These are phyloP conservation scores for Anaeromyces robustus DNA, from an alignment of 192 early-diverging fungal genomes.

Conservation along the genomic window DNA sequence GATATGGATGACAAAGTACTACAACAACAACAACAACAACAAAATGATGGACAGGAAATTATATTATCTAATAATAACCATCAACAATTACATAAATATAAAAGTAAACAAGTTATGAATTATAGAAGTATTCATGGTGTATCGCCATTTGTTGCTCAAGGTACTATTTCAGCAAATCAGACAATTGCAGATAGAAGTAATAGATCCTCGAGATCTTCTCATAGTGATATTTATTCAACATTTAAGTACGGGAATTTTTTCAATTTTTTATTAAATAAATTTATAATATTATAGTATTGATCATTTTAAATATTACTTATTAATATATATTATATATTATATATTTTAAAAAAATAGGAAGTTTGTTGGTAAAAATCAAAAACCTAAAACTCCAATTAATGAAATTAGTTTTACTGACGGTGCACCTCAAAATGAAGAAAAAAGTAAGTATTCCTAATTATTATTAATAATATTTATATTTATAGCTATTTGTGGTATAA, in stretches of 20 bases:
- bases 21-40: too few species aligned
- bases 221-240: background rate
- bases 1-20: background rate
- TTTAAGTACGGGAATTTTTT: too few species aligned
- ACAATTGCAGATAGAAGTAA: background rate
- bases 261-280: too few species aligned
- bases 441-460: background rate
- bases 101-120: background rate
- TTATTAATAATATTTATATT: too few species aligned
- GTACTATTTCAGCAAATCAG: background rate
- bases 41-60: background rate
- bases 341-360: background rate
- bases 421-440: background rate
- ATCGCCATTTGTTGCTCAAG: background rate
- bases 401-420: background rate
- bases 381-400: background rate
- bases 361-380: background rate
- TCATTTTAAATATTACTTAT: too few species aligned
- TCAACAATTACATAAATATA: background rate
- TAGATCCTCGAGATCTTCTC: background rate
- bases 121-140: background rate
- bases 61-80: background rate
- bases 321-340: background rate
- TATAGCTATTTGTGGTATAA: too few species aligned
- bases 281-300: too few species aligned